phyloP scores from a whole-genome alignment of 331 rosid genomes.

The Phaseolus coccineus region DNA sequence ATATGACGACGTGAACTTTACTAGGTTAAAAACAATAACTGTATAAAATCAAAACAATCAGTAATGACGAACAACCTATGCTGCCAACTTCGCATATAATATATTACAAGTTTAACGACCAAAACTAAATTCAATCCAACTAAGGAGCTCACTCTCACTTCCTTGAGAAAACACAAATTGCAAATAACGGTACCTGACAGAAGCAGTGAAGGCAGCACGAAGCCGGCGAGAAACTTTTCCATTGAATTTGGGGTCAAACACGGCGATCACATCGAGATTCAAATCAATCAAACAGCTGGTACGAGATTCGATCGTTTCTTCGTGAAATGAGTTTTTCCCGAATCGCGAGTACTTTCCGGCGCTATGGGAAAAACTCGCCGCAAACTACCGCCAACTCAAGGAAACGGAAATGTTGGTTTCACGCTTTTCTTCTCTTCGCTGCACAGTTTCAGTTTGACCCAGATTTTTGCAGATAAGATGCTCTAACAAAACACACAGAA shows the following conservation, averaged over 20 bases:
- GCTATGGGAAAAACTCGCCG: slow-evolving; percentile 39
- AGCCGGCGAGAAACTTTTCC: slow-evolving; percentile 77
- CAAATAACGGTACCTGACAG: slow-evolving; percentile 62
- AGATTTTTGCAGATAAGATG: slow-evolving; percentile 9
- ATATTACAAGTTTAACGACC: background rate
- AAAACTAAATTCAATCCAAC: slow-evolving; percentile 12
- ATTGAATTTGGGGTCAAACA: slow-evolving; percentile 56
- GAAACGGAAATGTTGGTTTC: slow-evolving; percentile 25
- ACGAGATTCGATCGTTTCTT: slow-evolving; percentile 20
- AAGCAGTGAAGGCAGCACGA: slow-evolving; percentile 82
- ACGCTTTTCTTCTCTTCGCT: slow-evolving; percentile 42
- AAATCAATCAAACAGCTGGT: slow-evolving; percentile 51
- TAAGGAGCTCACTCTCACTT: slow-evolving; percentile 27
- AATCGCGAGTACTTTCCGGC: slow-evolving; percentile 55
- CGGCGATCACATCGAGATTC: slow-evolving; percentile 58
- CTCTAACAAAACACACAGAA: slow-evolving; percentile 23
- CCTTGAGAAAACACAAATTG: slow-evolving; percentile 37
- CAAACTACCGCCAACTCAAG: slow-evolving; percentile 47
- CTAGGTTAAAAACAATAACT: background rate
- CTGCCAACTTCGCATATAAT: slow-evolving; percentile 4
- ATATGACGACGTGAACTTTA: slow-evolving; percentile 1
- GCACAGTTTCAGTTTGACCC: slow-evolving; percentile 38
- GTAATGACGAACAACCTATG: slow-evolving; percentile 32
- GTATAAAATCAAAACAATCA: slow-evolving; percentile 29
- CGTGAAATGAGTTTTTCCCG: slow-evolving; percentile 27